A percentile compares a stretch with the other conserved stretches of the same genome.
Evolutionary conservation across 768 basidiomycete genomes (phyloP).

Genomic region (Mycena leptocephala): DNA sequence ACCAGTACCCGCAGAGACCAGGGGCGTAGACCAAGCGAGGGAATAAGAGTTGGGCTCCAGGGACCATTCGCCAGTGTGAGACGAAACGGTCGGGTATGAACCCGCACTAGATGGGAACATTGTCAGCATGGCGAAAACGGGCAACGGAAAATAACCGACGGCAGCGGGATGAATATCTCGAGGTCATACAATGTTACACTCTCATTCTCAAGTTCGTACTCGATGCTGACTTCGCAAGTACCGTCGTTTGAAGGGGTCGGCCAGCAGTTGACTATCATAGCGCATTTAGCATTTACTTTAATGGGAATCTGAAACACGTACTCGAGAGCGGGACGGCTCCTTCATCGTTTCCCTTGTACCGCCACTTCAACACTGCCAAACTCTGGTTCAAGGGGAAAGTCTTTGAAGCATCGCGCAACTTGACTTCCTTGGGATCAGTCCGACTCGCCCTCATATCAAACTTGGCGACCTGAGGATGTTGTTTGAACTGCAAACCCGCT

Average conservation of each 20-base stretch:
- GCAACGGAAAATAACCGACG: conserved; percentile 67
- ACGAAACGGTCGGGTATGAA: conserved; percentile 88
- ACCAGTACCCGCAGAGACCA: conserved; percentile 71
- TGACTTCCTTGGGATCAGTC: conserved; percentile 32
- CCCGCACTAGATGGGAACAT: conserved; percentile 66
- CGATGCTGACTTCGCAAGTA: conserved; percentile 95
- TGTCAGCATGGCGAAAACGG: background rate
- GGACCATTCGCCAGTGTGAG: conserved; percentile 85
- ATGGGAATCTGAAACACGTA: conserved; percentile 58
- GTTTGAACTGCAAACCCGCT: conserved; percentile 90
- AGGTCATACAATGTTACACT: conserved; percentile 87
- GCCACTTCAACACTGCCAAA: conserved; percentile 93
- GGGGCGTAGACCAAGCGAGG: conserved; percentile 88
- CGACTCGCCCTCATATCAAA: conserved; percentile 58
- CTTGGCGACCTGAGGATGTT: conserved; percentile 95
- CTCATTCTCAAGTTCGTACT: conserved; percentile 95
- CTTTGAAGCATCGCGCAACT: conserved; percentile 71
- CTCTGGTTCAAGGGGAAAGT: conserved; percentile 92
- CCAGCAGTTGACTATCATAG: conserved; percentile 96
- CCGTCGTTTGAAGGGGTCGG: conserved; percentile 94
- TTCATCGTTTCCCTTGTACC: conserved; percentile 93
- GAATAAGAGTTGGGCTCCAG: conserved; percentile 86
- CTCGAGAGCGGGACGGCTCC: conserved; percentile 92
- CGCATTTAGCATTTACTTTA: background rate
- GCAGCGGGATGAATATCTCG: conserved; percentile 92